Evolutionary conservation across 140 eudicot genomes (phyloP).

Genomic region (Erigeron philadelphicus): DNA sequence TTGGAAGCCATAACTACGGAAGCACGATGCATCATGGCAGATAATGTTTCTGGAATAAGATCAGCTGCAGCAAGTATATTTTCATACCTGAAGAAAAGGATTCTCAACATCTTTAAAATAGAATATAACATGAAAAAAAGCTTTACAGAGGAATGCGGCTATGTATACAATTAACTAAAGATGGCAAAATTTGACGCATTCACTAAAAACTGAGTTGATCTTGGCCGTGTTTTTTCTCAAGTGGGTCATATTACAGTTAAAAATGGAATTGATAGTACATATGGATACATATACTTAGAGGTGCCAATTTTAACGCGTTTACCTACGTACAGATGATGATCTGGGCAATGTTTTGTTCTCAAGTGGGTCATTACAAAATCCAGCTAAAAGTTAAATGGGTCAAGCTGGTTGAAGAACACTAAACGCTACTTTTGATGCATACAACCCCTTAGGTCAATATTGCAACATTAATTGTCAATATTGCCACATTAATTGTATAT

Average conservation of each 20-base stretch:
- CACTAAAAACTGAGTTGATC: not conserved
- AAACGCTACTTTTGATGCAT: not conserved
- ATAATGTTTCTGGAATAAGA: constrained; percentile 80
- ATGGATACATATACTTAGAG: not conserved
- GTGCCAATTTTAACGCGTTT: not conserved
- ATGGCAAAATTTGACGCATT: constrained; percentile 1
- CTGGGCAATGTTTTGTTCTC: not conserved
- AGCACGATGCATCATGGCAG: constrained; percentile 73
- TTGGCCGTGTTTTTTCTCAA: not conserved
- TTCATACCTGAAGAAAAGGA: constrained; percentile 63
- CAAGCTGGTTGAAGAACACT: not conserved
- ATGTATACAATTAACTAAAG: not conserved
- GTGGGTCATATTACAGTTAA: not conserved
- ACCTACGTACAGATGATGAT: not conserved
- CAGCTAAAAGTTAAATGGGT: not conserved
- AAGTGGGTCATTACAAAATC: not conserved
- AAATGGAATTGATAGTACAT: constrained; percentile 1
- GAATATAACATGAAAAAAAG: not conserved
- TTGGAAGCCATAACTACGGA: constrained; percentile 55
- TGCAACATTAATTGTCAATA: not conserved
- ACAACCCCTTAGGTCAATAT: not conserved
- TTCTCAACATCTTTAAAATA: constrained; percentile 5
- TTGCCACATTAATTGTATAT: not conserved
- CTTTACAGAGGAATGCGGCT: not conserved
- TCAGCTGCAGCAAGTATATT: constrained; percentile 76